Evolutionary conservation across 306 rosid species (phyloP).

Genomic region (Neltuma alba): DNA sequence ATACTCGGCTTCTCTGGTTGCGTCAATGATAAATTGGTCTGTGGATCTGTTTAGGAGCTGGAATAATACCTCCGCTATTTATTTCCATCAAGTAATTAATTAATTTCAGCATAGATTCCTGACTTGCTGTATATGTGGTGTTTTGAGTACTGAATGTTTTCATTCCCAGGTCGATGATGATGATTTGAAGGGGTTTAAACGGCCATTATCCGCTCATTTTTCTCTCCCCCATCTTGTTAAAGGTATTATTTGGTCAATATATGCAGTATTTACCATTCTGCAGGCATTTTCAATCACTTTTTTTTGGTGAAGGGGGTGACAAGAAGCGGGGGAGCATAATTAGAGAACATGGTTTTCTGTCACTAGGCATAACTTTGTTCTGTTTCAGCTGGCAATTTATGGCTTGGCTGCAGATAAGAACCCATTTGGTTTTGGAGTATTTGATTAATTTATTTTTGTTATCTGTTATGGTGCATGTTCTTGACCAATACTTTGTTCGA

Average conservation of each 20-base stretch:
- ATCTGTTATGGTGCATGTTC: constrained; percentile 9
- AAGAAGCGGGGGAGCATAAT: no score
- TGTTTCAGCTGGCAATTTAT: constrained; percentile 84
- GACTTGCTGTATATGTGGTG: not conserved
- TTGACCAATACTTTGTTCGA: not conserved
- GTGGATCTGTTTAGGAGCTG: not conserved
- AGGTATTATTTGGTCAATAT: no score
- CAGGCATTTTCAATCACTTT: no score
- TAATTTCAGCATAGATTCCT: constrained; percentile 14
- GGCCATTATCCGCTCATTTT: constrained; percentile 65
- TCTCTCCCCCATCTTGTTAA: no score
- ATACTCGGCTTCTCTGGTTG: not conserved
- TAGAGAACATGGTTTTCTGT: no score
- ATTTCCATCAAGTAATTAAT: constrained; percentile 24
- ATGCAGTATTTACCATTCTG: no score
- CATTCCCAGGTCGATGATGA: constrained; percentile 71
- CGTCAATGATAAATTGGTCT: not conserved
- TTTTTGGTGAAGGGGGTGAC: no score
- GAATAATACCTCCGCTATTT: not conserved
- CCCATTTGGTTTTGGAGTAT: constrained; percentile 57
- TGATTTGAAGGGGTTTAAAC: constrained; percentile 58
- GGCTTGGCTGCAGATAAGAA: constrained; percentile 97
- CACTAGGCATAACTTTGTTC: constrained; percentile 32
- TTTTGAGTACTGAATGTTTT: constrained; percentile 19
- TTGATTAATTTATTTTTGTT: constrained; percentile 24